phyloP scores from a whole-genome alignment of 1,139 yeast species.

The Geotrichum histeridarum region DNA sequence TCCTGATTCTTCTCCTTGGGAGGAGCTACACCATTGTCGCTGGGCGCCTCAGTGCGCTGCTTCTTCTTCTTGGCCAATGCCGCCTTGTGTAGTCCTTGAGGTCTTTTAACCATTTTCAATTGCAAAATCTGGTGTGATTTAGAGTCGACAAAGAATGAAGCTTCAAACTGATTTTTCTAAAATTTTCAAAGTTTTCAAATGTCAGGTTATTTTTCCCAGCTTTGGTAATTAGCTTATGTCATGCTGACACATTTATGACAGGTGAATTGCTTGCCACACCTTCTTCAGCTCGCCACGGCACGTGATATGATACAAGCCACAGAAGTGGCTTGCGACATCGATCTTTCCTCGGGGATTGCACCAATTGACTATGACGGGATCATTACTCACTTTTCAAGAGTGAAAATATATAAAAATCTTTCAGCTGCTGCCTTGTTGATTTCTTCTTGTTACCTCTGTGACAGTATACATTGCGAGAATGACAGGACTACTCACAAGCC shows the following conservation, averaged over 20 bases:
- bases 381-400: neutral
- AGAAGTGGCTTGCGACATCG: conserved; percentile 14
- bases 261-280: neutral
- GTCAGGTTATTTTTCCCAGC: neutral
- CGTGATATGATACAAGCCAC: conserved; percentile 22
- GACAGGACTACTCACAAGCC: conserved; percentile 46
- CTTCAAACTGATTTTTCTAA: neutral
- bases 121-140: neutral
- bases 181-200: conserved; percentile 6
- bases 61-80: conserved; percentile 45
- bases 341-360: neutral
- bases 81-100: conserved; percentile 73
- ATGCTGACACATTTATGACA: neutral
- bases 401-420: neutral
- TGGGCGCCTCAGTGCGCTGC: conserved; percentile 23
- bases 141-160: neutral
- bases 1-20: neutral
- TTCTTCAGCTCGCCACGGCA: conserved; percentile 6
- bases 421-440: neutral
- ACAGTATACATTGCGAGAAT: neutral
- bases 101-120: conserved; percentile 50
- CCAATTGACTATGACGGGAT: neutral
- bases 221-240: neutral
- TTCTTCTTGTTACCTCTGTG: neutral
- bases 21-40: conserved; percentile 3